Evolutionary conservation across 768 basidiomycete species (phyloP).

Genomic region (Rhizopogon rudus): DNA sequence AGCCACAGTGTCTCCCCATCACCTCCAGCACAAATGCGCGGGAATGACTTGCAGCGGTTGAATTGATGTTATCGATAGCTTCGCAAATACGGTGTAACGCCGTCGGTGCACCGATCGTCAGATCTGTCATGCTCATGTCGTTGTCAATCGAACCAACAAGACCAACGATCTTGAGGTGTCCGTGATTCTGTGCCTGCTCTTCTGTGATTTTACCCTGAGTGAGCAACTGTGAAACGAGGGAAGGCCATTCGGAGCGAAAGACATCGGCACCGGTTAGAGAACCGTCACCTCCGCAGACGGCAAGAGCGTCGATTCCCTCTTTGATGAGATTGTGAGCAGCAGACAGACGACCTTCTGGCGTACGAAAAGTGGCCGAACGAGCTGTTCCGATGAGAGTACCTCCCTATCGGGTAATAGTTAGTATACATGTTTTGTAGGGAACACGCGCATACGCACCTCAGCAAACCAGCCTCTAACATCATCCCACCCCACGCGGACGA

Average conservation of each 20-base stretch:
- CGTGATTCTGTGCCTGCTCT: slow-evolving; percentile 63
- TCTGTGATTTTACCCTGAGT: slow-evolving; percentile 72
- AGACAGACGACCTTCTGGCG: slow-evolving; percentile 78
- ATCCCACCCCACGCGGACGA: slow-evolving; percentile 96
- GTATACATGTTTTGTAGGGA: not conserved
- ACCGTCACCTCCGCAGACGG: slow-evolving; percentile 97
- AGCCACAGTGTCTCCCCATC: slow-evolving; percentile 99
- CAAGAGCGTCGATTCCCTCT: slow-evolving; percentile 95
- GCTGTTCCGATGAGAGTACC: slow-evolving; percentile 97
- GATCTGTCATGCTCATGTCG: slow-evolving; percentile 96
- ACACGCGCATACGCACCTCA: slow-evolving; percentile 47
- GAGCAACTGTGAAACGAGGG: slow-evolving; percentile 66
- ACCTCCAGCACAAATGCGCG: slow-evolving; percentile 98
- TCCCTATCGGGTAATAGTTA: slow-evolving; percentile 44
- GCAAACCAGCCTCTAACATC: slow-evolving; percentile 95
- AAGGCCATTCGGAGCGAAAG: slow-evolving; percentile 92
- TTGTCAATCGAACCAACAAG: slow-evolving; percentile 99
- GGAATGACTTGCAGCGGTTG: slow-evolving; percentile 93
- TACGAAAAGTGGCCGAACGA: slow-evolving; percentile 79
- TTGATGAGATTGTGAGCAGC: slow-evolving; percentile 91
- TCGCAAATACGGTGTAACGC: slow-evolving; percentile 97
- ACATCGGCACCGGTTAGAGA: slow-evolving; percentile 94
- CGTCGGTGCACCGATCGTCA: slow-evolving; percentile 95
- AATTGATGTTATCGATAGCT: slow-evolving; percentile 96
- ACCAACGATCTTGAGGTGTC: slow-evolving; percentile 94